phyloP scores from a whole-genome alignment of 768 basidiomycete species.

The Naganishia friedmannii region DNA sequence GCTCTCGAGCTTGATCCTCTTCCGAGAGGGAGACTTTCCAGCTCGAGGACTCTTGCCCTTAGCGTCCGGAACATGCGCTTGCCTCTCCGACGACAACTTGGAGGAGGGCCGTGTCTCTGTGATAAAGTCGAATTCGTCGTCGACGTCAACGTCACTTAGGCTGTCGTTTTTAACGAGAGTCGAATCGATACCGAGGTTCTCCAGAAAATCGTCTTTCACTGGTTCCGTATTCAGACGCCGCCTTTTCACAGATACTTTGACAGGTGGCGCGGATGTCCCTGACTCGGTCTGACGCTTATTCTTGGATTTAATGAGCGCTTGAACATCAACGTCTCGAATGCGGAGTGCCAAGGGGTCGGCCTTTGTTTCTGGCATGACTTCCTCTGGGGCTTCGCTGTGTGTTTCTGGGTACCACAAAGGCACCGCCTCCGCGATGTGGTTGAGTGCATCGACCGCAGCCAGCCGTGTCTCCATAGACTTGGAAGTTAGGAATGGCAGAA shows the following conservation, averaged over 20 bases:
- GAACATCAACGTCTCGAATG: slow-evolving; percentile 7
- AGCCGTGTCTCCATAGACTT: slow-evolving; percentile 88
- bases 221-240: not conserved
- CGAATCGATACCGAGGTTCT: not conserved
- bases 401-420: slow-evolving; percentile 66
- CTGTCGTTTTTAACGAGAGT: slow-evolving; percentile 7
- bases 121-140: not conserved
- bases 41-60: not conserved
- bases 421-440: slow-evolving; percentile 77
- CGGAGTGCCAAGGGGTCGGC: not conserved
- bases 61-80: not conserved
- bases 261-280: not conserved
- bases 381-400: not conserved
- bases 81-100: not conserved
- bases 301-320: not conserved
- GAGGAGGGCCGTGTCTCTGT: not conserved
- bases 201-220: not conserved
- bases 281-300: not conserved
- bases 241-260: not conserved
- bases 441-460: slow-evolving; percentile 82
- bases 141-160: slow-evolving; percentile 31
- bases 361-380: not conserved
- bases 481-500: slow-evolving; percentile 85
- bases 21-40: not conserved
- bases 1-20: slow-evolving; percentile 2